A percentile compares a stretch with the other conserved stretches of the same genome.
These are phyloP conservation scores for Neocucurbitaria cava DNA, from an alignment of 2,329 filamentous ascomycete genomes.

Conservation along the genomic window DNA sequence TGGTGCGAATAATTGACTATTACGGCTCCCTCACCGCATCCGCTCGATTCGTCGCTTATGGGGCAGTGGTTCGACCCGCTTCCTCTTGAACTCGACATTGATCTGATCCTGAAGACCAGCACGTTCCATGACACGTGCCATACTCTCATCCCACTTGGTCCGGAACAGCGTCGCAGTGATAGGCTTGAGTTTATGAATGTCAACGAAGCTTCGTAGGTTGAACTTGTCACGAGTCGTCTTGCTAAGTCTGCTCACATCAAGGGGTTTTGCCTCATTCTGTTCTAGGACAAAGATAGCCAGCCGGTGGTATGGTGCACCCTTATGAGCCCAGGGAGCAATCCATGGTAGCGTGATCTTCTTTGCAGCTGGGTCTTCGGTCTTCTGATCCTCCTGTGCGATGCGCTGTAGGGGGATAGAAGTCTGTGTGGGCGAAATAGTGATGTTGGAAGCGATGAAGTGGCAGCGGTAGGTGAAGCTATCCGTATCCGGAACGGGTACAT, in stretches of 20 bases:
- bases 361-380: slow-evolving; percentile 55
- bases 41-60: slow-evolving; percentile 65
- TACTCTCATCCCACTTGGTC: slow-evolving; percentile 86
- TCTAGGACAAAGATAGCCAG: slow-evolving; percentile 83
- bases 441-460: slow-evolving; percentile 83
- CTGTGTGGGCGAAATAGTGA: slow-evolving; percentile 66
- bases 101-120: slow-evolving; percentile 72
- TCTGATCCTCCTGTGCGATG: slow-evolving; percentile 40
- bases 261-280: slow-evolving; percentile 66
- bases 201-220: slow-evolving; percentile 75
- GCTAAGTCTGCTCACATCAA: slow-evolving; percentile 66
- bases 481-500: slow-evolving; percentile 79
- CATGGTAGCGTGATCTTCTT: slow-evolving; percentile 77
- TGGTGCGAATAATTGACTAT: slow-evolving; percentile 4
- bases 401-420: slow-evolving; percentile 41
- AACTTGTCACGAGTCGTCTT: slow-evolving; percentile 78
- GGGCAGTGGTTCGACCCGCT: slow-evolving; percentile 72
- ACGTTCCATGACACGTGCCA: slow-evolving; percentile 83
- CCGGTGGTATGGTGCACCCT: slow-evolving; percentile 90
- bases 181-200: slow-evolving; percentile 71
- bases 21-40: slow-evolving; percentile 47
- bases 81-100: slow-evolving; percentile 84
- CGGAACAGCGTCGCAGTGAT: slow-evolving; percentile 90
- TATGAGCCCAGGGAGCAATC: slow-evolving; percentile 85
- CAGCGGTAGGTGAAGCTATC: slow-evolving; percentile 82